Evolutionary conservation across 2,329 filamentous ascomycete species (phyloP).

Genomic region (Sarocladiaceae sp.): DNA sequence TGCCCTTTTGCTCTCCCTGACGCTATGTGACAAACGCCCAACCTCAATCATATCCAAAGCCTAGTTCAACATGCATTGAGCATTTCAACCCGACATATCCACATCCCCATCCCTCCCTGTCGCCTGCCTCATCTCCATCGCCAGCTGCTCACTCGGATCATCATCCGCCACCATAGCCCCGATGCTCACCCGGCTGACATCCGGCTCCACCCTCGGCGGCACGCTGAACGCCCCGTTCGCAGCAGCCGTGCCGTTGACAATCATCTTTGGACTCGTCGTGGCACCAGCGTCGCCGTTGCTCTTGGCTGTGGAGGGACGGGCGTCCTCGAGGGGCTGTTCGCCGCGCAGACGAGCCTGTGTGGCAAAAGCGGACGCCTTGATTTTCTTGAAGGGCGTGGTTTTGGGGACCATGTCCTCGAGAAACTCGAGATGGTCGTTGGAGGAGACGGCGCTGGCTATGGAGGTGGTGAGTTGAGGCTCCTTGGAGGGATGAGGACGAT

Average conservation of each 20-base stretch:
- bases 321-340: conserved; percentile 3
- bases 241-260: conserved; percentile 21
- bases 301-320: background rate
- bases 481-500: background rate
- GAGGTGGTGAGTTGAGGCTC: background rate
- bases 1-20: too few species aligned
- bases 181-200: conserved; percentile 8
- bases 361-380: conserved; percentile 57
- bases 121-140: conserved; percentile 47
- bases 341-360: conserved; percentile 42
- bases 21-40: too few species aligned
- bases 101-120: conserved; percentile 44
- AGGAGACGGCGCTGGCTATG: conserved; percentile 73
- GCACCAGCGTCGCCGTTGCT: conserved; percentile 5
- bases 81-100: conserved; percentile 53
- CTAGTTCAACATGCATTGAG: too few species aligned
- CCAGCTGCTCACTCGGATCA: conserved; percentile 47
- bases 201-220: conserved; percentile 16
- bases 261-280: conserved; percentile 5
- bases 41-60: too few species aligned
- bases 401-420: conserved; percentile 84
- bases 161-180: conserved; percentile 16
- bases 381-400: conserved; percentile 72
- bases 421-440: conserved; percentile 92
- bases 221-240: conserved; percentile 14